Percentiles rank a stretch among this genome's conserved stretches.
Conservation (phyloP, 805 yeast species). For the Candida rishiriensis region DNA sequence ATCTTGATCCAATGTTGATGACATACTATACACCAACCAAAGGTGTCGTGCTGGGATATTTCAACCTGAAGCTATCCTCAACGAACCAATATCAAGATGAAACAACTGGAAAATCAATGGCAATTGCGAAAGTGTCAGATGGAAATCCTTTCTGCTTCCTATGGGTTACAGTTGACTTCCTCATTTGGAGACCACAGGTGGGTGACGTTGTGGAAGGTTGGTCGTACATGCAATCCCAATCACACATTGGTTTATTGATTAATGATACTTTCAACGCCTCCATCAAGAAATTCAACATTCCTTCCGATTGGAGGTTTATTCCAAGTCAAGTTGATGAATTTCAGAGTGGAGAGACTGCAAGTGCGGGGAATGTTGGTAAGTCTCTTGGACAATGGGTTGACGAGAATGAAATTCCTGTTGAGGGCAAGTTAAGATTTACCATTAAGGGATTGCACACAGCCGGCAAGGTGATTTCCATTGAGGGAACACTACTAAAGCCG, state of each 20-base stretch:
- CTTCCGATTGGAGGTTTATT: conserved; percentile 79
- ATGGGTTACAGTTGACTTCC: conserved; percentile 80
- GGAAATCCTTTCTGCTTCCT: conserved; percentile 85
- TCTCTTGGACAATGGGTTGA: conserved; percentile 90
- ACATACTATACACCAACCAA: conserved; percentile 63
- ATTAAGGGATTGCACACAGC: conserved; percentile 69
- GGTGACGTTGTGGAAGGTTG: conserved; percentile 87
- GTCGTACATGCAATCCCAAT: conserved; percentile 87
- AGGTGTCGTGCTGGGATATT: conserved; percentile 84
- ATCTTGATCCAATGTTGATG: conserved; percentile 87
- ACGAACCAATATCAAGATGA: conserved; percentile 37
- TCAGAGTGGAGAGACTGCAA: conserved; percentile 12
- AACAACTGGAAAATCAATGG: conserved; percentile 32
- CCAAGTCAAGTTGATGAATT: conserved; percentile 70
- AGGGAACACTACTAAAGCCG: conserved; percentile 74
- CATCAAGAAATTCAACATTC: conserved; percentile 79
- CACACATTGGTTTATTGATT: conserved; percentile 86
- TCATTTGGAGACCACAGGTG: conserved; percentile 86
- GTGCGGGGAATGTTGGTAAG: conserved; percentile 12
- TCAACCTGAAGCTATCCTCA: conserved; percentile 51
- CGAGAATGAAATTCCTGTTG: conserved; percentile 65
- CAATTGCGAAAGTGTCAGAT: conserved; percentile 62
- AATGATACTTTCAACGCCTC: conserved; percentile 95
- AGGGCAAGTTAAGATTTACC: conserved; percentile 76
- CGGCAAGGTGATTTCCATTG: conserved; percentile 79